phyloP scores from a whole-genome alignment of 768 basidiomycete genomes.

The Lactarius quietus region DNA sequence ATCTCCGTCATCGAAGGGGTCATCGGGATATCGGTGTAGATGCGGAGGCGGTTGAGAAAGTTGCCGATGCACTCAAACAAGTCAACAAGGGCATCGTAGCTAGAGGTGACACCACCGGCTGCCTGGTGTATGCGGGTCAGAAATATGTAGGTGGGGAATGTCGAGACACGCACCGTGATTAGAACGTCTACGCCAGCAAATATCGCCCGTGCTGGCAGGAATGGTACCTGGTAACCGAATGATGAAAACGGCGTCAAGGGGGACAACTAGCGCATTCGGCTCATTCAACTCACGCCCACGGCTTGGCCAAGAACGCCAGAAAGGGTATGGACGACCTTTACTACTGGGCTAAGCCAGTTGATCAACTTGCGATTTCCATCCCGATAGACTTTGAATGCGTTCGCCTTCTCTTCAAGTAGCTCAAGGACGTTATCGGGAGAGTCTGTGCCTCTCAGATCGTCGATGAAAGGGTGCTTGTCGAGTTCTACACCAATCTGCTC shows the following conservation, averaged over 20 bases:
- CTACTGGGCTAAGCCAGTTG: neutral
- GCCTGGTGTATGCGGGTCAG: neutral
- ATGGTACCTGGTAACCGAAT: neutral
- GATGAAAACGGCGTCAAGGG: too few relatives aligned
- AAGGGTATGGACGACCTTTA: neutral
- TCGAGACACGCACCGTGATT: neutral
- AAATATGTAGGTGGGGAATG: neutral
- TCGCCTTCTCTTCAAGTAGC: neutral
- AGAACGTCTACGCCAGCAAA: neutral
- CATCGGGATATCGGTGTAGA: neutral
- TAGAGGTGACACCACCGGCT: neutral
- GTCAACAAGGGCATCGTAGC: neutral
- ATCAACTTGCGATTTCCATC: neutral
- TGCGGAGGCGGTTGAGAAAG: slow-evolving; percentile 3
- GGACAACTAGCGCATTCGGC: neutral
- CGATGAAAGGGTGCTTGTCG: neutral
- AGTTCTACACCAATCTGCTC: neutral
- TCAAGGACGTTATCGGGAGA: neutral
- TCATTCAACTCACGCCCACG: neutral
- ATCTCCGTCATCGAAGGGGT: neutral
- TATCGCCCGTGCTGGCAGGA: neutral
- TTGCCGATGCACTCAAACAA: slow-evolving; percentile 5
- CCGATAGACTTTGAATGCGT: neutral
- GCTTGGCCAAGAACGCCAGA: neutral
- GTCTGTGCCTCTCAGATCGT: neutral